These are phyloP conservation scores for Komagataella kurtzmanii DNA, from an alignment of 805 yeast genomes.

Conservation along the genomic window DNA sequence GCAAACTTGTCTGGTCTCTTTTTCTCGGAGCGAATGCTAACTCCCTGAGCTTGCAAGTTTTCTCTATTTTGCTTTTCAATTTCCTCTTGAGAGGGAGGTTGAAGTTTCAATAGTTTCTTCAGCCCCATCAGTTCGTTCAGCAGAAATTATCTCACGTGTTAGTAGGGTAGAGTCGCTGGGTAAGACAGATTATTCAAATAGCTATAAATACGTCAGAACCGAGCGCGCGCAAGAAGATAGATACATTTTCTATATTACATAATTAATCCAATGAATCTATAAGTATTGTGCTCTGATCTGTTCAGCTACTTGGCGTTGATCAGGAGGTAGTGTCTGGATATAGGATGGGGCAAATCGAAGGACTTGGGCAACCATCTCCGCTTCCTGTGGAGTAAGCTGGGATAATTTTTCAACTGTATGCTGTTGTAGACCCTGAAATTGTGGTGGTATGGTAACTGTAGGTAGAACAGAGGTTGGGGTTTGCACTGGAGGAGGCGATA, in stretches of 20 bases:
- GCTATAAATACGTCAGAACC: background rate
- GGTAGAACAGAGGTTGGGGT: slow-evolving; percentile 7
- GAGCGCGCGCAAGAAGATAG: background rate
- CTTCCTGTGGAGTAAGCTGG: slow-evolving; percentile 41
- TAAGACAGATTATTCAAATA: background rate
- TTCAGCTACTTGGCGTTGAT: slow-evolving; percentile 40
- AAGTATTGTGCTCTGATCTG: slow-evolving; percentile 42
- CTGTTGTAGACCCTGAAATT: slow-evolving; percentile 35
- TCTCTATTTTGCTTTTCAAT: slow-evolving; percentile 26
- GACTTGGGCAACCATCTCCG: slow-evolving; percentile 40
- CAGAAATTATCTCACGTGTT: background rate
- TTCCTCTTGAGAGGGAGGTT: slow-evolving; percentile 22
- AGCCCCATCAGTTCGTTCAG: slow-evolving; percentile 26
- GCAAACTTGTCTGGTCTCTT: slow-evolving; percentile 27
- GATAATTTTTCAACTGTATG: slow-evolving; percentile 35
- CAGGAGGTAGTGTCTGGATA: slow-evolving; percentile 32
- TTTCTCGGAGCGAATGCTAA: slow-evolving; percentile 22
- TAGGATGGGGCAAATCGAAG: slow-evolving; percentile 36
- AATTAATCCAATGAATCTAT: slow-evolving; percentile 1
- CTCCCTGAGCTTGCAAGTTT: slow-evolving; percentile 26
- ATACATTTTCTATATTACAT: background rate
- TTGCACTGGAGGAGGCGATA: slow-evolving; percentile 6
- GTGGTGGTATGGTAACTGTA: slow-evolving; percentile 13
- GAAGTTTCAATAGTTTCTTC: slow-evolving; percentile 34
- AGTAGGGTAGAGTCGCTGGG: background rate